Evolutionary conservation across 495 filamentous ascomycete species (phyloP).

Genomic region (Podospora pseudocomata): DNA sequence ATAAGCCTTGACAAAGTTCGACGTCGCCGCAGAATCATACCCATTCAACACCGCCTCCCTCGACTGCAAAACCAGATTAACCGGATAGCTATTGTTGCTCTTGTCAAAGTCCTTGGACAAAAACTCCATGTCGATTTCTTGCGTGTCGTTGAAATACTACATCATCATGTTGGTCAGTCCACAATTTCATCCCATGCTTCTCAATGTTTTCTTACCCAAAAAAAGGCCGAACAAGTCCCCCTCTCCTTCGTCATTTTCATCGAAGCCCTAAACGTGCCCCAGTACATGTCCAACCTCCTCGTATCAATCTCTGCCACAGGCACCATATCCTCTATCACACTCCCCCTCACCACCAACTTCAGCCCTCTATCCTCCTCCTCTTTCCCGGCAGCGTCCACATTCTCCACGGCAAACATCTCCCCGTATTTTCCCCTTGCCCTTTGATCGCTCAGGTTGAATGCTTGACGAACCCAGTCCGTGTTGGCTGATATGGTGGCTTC

Average conservation of each 20-base stretch:
- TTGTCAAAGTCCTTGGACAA: constrained; percentile 57
- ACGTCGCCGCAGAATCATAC: constrained; percentile 54
- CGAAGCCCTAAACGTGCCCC: constrained; percentile 62
- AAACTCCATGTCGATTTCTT: constrained; percentile 78
- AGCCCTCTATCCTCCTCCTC: constrained; percentile 46
- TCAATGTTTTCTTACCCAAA: constrained; percentile 53
- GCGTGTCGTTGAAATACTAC: constrained; percentile 70
- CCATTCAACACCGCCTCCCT: constrained; percentile 49
- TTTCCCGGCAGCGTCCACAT: constrained; percentile 54
- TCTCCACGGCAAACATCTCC: constrained; percentile 52
- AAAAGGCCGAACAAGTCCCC: constrained; percentile 74
- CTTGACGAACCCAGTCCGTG: constrained; percentile 60
- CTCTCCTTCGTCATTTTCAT: constrained; percentile 56
- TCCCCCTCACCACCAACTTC: constrained; percentile 54
- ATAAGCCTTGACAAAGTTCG: constrained; percentile 49
- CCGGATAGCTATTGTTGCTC: constrained; percentile 44
- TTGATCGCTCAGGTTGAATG: constrained; percentile 55
- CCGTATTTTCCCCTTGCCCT: constrained; percentile 61
- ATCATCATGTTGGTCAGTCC: not conserved
- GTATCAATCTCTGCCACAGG: constrained; percentile 59
- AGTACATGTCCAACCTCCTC: constrained; percentile 54
- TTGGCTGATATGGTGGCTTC: constrained; percentile 34
- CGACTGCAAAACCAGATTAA: constrained; percentile 73
- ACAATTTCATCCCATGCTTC: too few relatives aligned
- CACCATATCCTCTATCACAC: constrained; percentile 49